These are phyloP conservation scores for Psilocybe azurescens DNA, from an alignment of 768 basidiomycete genomes.

Conservation along the genomic window DNA sequence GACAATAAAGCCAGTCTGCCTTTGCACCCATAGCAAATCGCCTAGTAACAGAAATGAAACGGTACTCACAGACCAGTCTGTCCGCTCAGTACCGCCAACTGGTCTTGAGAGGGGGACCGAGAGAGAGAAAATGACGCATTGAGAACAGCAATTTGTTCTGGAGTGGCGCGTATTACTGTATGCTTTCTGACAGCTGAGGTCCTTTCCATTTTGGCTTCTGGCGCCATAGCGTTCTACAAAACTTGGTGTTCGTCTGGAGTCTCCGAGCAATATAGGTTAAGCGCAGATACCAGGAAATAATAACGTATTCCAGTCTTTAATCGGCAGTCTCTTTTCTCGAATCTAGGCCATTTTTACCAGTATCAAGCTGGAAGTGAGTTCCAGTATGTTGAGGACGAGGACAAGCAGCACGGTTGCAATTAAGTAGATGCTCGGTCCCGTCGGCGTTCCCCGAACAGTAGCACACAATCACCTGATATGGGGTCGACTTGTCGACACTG, in stretches of 20 bases:
- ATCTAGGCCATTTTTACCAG: background rate
- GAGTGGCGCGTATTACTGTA: slow-evolving; percentile 27
- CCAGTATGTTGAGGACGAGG: background rate
- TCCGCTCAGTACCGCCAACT: slow-evolving; percentile 30
- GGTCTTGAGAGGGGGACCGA: slow-evolving; percentile 22
- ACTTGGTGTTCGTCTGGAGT: background rate
- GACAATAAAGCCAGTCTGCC: background rate
- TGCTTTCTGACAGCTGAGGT: slow-evolving; percentile 12
- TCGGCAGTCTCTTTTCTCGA: background rate
- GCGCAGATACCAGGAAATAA: background rate
- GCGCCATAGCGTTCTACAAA: slow-evolving; percentile 1
- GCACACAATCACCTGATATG: too few species aligned
- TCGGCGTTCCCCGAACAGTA: too few species aligned
- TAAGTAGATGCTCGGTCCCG: too few species aligned
- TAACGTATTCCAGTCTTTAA: background rate
- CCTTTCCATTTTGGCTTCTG: slow-evolving; percentile 5
- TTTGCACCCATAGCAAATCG: background rate
- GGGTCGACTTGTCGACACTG: too few species aligned
- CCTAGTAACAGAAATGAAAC: slow-evolving; percentile 1
- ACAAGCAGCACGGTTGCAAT: background rate
- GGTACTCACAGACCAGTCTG: slow-evolving; percentile 40
- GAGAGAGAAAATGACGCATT: slow-evolving; percentile 30
- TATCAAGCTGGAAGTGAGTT: background rate
- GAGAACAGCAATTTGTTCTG: slow-evolving; percentile 31
- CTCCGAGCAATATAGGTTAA: background rate